phyloP scores from a whole-genome alignment of 805 yeast genomes.

The Kazachstania martiniae region DNA sequence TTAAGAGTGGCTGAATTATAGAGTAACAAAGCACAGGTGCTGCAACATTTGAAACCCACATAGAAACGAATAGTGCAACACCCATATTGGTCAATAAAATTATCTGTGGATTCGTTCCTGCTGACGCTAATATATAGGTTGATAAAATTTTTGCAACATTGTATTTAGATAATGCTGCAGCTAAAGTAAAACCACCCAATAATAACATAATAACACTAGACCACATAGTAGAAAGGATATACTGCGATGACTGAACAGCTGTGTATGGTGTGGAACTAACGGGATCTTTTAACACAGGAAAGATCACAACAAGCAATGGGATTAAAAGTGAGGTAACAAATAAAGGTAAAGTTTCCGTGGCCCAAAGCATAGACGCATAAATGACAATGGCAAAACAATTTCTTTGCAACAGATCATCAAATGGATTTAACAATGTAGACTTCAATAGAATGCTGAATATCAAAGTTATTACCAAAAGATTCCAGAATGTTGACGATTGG shows the following conservation, averaged over 20 bases:
- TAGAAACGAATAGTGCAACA: slow-evolving; percentile 75
- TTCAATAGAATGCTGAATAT: neutral
- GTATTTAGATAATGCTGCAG: slow-evolving; percentile 88
- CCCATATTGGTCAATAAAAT: slow-evolving; percentile 74
- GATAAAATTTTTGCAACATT: slow-evolving; percentile 80
- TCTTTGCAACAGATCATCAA: slow-evolving; percentile 46
- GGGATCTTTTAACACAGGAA: slow-evolving; percentile 56
- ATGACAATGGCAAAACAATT: slow-evolving; percentile 78
- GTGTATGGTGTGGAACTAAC: slow-evolving; percentile 39
- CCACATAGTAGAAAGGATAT: slow-evolving; percentile 86
- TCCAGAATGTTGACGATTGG: neutral
- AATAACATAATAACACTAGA: slow-evolving; percentile 82
- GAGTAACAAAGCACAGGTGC: slow-evolving; percentile 92
- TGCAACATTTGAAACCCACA: slow-evolving; percentile 97
- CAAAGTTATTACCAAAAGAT: neutral
- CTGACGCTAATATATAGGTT: slow-evolving; percentile 66
- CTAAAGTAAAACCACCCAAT: slow-evolving; percentile 88
- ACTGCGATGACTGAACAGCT: slow-evolving; percentile 55
- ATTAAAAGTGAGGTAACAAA: slow-evolving; percentile 80
- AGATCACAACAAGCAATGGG: slow-evolving; percentile 68
- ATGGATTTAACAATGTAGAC: slow-evolving; percentile 31
- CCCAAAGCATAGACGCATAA: slow-evolving; percentile 84
- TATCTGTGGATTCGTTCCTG: slow-evolving; percentile 76
- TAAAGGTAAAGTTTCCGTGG: slow-evolving; percentile 75
- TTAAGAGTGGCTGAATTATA: slow-evolving; percentile 77